These are phyloP conservation scores for Mrakia hoshinonis DNA, from an alignment of 768 basidiomycete species.

Conservation along the genomic window DNA sequence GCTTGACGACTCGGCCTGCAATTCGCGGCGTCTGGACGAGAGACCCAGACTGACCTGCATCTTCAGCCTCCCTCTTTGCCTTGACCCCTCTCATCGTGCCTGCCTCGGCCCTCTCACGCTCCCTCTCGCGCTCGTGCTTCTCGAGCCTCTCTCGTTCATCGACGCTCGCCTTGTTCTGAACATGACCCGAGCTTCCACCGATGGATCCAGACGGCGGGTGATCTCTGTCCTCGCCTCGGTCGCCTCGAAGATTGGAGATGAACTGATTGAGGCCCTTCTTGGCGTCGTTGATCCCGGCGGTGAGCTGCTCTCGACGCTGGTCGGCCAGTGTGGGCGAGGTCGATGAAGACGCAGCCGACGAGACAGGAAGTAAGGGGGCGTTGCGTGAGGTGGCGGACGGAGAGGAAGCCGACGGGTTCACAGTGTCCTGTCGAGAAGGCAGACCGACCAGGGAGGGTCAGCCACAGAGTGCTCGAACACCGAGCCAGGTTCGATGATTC, in stretches of 20 bases:
- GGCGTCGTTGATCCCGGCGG: conserved; percentile 15
- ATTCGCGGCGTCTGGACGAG: neutral
- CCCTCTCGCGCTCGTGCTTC: conserved; percentile 10
- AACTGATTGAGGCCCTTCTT: conserved; percentile 23
- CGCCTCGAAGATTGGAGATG: conserved; percentile 20
- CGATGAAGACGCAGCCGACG: neutral
- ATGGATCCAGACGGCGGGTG: neutral
- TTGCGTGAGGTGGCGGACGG: neutral
- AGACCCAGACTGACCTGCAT: conserved; percentile 7
- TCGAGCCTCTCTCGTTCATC: conserved; percentile 19
- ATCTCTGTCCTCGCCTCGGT: neutral
- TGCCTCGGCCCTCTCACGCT: conserved; percentile 23
- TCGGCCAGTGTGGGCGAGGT: neutral
- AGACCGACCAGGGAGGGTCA: too few species aligned
- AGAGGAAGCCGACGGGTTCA: neutral
- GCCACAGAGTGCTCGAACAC: too few species aligned
- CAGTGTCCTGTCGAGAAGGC: neutral
- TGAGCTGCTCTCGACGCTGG: conserved; percentile 9
- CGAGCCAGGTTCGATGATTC: neutral
- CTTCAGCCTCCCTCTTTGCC: conserved; percentile 27
- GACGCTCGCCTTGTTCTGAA: neutral
- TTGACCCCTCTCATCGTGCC: conserved; percentile 17
- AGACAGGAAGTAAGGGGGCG: neutral
- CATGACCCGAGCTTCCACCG: neutral
- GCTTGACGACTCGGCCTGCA: neutral